Base-by-base conservation (phyloP, 768 basidiomycete species). In the Suillus placidus region DNA sequence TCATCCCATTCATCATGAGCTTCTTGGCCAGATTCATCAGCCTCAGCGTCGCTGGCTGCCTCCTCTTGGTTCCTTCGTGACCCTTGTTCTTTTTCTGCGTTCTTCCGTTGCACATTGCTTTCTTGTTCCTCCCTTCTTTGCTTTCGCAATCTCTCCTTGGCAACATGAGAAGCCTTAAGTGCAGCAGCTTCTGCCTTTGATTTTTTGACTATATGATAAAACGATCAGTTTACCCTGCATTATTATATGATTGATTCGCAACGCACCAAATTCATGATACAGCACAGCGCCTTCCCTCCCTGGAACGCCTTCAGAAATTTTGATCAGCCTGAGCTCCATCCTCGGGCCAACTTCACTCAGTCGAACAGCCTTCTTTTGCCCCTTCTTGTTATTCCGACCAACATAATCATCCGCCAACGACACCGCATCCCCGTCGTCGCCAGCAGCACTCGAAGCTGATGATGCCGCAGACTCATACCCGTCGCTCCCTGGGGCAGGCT, bases 271-370 rank as follows among this genome's bases (percentile, higher is more conserved):
- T 79, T 93, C 90, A 75, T 99, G 97, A 81, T 92, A 97, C 47
- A 99, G 90, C 2, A 98, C 94, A 68, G 85, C 87, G 7, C 97
- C 94, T 77, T 97, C 94, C 71, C 90, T 96, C 16, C 96, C 97
- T 6, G 96, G 95, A 20, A 93, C 81, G 30, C 97, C 97, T 76
- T 98, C 97, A 20, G 89, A 87, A 65, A 99, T 95, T 82, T 99
- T 99, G 70, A 98, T 87, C 70, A 99, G 79, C 68, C 86, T 85
- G 70, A 99, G 79, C 78, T 99, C 97, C 88, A 99, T 90, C 73
- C 97, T 83, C 47, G 97, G 97, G 1, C 97, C 97, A 52, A 98
- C 87, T 79, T 99, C 97, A 62, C 97, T 92, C 61, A 99, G 81
- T 70, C 89, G 84, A 13, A 99, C 94, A 6, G 97, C 97, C 69